These are phyloP conservation scores for Secale cereale DNA, from an alignment of 176 grass and related monocot species.

Conservation along the genomic window DNA sequence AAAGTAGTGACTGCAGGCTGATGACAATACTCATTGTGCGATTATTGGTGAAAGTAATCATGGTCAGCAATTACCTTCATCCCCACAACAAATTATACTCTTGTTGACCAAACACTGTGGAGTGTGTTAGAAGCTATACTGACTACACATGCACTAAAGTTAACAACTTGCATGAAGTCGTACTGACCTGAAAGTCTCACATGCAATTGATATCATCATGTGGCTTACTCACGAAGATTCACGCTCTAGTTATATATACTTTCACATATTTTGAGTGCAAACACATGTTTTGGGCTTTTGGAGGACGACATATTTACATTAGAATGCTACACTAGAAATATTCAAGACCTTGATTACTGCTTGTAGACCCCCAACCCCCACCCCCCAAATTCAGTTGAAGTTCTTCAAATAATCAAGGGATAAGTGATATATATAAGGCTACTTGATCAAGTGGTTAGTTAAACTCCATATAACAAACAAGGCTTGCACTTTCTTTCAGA, in stretches of 20 bases:
- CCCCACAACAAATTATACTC: not conserved
- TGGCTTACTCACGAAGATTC: constrained; percentile 20
- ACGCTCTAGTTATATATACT: not conserved
- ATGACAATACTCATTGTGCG: not conserved
- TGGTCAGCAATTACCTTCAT: not conserved
- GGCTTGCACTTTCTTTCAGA: not conserved
- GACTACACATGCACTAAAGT: constrained; percentile 32
- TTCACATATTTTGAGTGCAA: too few species aligned
- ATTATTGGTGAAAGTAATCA: not conserved
- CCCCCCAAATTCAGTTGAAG: too few species aligned
- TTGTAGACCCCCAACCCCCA: not conserved
- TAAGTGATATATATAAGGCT: too few species aligned
- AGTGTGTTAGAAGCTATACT: constrained; percentile 28
- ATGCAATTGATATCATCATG: constrained; percentile 29
- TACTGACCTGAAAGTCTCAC: not conserved
- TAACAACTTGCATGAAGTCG: not conserved
- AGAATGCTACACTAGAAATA: not conserved
- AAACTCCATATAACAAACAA: not conserved
- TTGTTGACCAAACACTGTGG: constrained; percentile 6
- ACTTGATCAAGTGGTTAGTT: not conserved
- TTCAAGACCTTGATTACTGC: not conserved
- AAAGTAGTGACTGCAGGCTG: not conserved
- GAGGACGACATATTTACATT: not conserved
- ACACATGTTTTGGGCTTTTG: not conserved
- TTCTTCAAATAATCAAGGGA: too few species aligned